Evolutionary conservation across 23 red algal species (phyloP), one percentile per base, ranked within the genome.

Genomic region (Gracilariopsis chorda): DNA sequence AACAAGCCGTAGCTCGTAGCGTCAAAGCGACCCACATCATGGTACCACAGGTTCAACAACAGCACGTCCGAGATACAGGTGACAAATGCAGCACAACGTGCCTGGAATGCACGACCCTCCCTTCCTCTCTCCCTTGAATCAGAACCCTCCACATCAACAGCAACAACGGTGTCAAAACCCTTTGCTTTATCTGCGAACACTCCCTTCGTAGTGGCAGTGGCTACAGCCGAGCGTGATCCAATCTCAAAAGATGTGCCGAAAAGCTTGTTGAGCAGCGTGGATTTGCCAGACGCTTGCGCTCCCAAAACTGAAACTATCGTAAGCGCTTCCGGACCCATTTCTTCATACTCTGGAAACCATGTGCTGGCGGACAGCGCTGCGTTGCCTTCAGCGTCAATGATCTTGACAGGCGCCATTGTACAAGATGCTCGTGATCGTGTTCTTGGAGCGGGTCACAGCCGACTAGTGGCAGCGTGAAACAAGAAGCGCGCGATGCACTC

Each of bases 141-240:
- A 41, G 58, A 86, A 34, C 96, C 96, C 61, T 98, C 96, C n/a
- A 98, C 88, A 57, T 98, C 96, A 34, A 98, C 40, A 32, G 92
- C 96, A 52, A 95, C 78, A 43, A 92, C n/a, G 36, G 71, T 59
- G 42, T 63, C 83, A 57, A 80, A 59, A 51, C 81, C 53, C 21
- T 78, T 76, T 11, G 90, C 78, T 25, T 56, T 77, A 46, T 87
- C 69, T 7, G 86, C 96, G 41, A 35, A 73, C 12, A 98, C 37
- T 6, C 96, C 96, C 48, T 84, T 89, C 10, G 96, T 98, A 2
- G 92, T 92, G n/a, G 92, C 83, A 28, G 55, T 64, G 13, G 89
- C 83, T 24, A 92, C 67, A 7, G 65, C 35, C 73, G 82, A 41
- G 17, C 61, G 80, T 20, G 80, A 46, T 19, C 75, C 92, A 3